Percentiles rank a stretch among this genome's conserved stretches.
These are phyloP conservation scores for Umbelopsis ramanniana DNA, from an alignment of 192 early-diverging fungal genomes.

Conservation along the genomic window DNA sequence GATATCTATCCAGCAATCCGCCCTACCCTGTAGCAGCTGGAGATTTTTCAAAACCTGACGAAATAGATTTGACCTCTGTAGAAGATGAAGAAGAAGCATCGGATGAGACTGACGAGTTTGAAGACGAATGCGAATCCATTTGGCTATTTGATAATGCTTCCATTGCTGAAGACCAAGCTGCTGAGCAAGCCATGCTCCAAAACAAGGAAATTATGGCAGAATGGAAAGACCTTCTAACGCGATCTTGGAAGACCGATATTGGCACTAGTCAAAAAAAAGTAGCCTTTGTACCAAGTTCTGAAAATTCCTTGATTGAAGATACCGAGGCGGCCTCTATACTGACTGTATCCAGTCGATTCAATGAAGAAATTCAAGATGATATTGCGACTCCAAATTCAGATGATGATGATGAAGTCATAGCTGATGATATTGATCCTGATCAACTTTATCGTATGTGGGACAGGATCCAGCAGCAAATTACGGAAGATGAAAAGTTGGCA, in stretches of 20 bases:
- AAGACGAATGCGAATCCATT: constrained; percentile 15
- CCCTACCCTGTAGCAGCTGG: neutral
- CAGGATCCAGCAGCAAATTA: constrained; percentile 29
- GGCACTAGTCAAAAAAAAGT: constrained; percentile 3
- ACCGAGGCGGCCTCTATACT: constrained; percentile 23
- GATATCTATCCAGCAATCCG: constrained; percentile 3
- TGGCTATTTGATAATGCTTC: constrained; percentile 26
- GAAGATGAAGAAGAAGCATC: neutral
- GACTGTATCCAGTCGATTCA: constrained; percentile 32
- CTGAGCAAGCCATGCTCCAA: constrained; percentile 31
- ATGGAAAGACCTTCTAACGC: constrained; percentile 36
- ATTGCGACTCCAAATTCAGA: constrained; percentile 5
- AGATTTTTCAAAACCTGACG: neutral
- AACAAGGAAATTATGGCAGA: constrained; percentile 37
- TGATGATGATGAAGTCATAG: constrained; percentile 22
- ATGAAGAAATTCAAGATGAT: constrained; percentile 26
- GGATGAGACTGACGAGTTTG: constrained; percentile 12
- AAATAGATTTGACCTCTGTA: neutral
- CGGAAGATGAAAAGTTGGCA: constrained; percentile 28
- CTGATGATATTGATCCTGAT: constrained; percentile 27
- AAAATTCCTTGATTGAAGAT: constrained; percentile 6
- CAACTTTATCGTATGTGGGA: constrained; percentile 20
- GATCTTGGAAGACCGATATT: constrained; percentile 32
- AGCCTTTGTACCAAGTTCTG: constrained; percentile 16
- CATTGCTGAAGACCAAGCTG: constrained; percentile 23